Conservation (phyloP, 257 asterid genomes). For the Penstemon davidsonii region DNA sequence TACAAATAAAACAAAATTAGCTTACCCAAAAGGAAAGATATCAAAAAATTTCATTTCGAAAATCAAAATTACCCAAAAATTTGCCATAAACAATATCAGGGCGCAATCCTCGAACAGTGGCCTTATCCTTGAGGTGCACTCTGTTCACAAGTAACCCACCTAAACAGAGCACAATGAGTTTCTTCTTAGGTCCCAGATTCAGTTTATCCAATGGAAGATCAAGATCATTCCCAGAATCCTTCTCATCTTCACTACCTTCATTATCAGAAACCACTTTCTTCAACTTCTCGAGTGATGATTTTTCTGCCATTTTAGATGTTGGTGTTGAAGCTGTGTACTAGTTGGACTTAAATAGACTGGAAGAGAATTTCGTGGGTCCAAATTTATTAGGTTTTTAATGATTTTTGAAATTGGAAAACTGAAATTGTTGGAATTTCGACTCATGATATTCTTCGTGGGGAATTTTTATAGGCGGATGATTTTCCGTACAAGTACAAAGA, state of each 20-base stretch:
- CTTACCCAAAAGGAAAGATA: not conserved
- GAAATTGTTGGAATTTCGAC: too few species aligned
- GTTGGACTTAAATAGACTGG: not conserved
- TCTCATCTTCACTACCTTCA: constrained; percentile 34
- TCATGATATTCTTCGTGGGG: too few species aligned
- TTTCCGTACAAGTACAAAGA: too few species aligned
- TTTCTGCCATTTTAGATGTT: constrained; percentile 30
- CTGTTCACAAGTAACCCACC: constrained; percentile 55
- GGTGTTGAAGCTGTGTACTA: not conserved
- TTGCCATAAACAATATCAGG: constrained; percentile 46
- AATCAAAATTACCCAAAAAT: constrained; percentile 31
- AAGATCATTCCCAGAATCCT: constrained; percentile 20
- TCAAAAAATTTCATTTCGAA: not conserved
- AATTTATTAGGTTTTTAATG: too few species aligned
- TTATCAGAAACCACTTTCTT: constrained; percentile 28
- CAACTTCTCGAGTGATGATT: constrained; percentile 27
- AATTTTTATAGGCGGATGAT: too few species aligned
- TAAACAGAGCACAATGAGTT: constrained; percentile 55
- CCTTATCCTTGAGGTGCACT: constrained; percentile 29
- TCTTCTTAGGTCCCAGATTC: constrained; percentile 53
- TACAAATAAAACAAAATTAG: not conserved
- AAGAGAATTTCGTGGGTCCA: not conserved
- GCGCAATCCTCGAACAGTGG: constrained; percentile 29
- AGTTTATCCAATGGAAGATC: constrained; percentile 48
- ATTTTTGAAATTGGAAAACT: too few species aligned